Base-by-base conservation (phyloP, 805 yeast species). In the Yarrowia hollandica region DNA sequence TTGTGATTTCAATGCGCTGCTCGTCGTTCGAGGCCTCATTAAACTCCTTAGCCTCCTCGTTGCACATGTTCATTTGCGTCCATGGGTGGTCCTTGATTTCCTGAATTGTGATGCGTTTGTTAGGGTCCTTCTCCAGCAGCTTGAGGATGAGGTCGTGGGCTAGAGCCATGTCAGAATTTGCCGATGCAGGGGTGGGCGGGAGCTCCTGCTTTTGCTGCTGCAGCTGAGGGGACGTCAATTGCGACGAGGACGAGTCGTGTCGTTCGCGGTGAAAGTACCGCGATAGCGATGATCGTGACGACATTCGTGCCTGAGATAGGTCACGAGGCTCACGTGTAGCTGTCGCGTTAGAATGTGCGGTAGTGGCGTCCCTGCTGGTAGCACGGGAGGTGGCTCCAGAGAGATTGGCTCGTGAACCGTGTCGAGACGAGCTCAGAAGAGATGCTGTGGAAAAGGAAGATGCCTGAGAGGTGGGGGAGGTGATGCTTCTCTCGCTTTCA, bases 21-120 rank as follows among this genome's bases (percentile, higher is more conserved):
- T 67, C 69, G 37, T 65, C 65, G 37, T 69, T 66, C 64, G 56
- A 68, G 9, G 64, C 61, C 6, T 72, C 63, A 62, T 81, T 68
- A 44, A 76, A 80, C 66, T 76, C 75, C 25, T 76, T 63, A 1
- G 81, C 73, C 39, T 48, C 55, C 30, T 31, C 28, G 30, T 31
- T 33, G 39, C 55, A 48, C 55, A 48, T 48, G 55, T 48, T 48
- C 55, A 48, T 48, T n/a, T 48, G 55, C 15, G 55, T 48, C 74
- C 95, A 90, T 1, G 89, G 87, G 71, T 92, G 96, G 7, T 71
- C 70, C 70, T 90, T 90, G 60, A 90, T 85, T 23, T 86, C 88
- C 12, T 74, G 71, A 34, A 92, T 84, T 15, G 84, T 84, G 18
- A 86, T 79, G 68, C 99, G 79, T 38, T 78, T 72, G 8, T 70